Evolutionary conservation across 192 early-diverging fungal species (phyloP).

Genomic region (Umbelopsis vinacea): DNA sequence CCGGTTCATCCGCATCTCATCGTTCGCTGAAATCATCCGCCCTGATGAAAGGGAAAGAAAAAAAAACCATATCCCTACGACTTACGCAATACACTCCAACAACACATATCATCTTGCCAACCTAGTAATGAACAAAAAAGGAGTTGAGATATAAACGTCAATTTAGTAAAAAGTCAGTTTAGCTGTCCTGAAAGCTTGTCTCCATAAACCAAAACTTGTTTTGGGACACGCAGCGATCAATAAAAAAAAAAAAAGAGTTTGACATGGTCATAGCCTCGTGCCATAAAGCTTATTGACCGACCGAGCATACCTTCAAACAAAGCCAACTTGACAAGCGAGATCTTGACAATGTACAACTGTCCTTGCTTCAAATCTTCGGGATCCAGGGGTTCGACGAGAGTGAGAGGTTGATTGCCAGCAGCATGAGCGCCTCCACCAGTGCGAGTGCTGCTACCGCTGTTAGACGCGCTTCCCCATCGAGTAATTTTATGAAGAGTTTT

Average conservation of each 20-base stretch:
- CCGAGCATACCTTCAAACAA: constrained; percentile 37
- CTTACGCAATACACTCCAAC: constrained; percentile 43
- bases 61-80: neutral
- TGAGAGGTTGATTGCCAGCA: neutral
- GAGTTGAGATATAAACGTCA: neutral
- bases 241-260: neutral
- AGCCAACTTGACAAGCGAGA: constrained; percentile 33
- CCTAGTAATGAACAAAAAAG: constrained; percentile 23
- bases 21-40: too few species aligned
- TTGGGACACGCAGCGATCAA: neutral
- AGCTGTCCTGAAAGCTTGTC: constrained; percentile 2
- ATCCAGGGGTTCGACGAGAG: constrained; percentile 26
- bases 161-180: constrained; percentile 1
- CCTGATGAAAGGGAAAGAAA: neutral
- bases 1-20: too few species aligned
- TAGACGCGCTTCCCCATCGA: constrained; percentile 17
- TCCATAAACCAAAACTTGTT: neutral
- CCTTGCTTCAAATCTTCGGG: constrained; percentile 44
- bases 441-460: neutral
- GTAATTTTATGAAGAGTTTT: constrained; percentile 18
- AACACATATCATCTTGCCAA: constrained; percentile 49
- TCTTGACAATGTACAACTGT: constrained; percentile 39
- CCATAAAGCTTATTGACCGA: neutral
- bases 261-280: neutral
- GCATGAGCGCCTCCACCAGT: neutral